Evolutionary conservation across 1,139 yeast genomes (phyloP), one percentile per base, ranked within the genome.

Genomic region (Suhomyces chickasaworum): DNA sequence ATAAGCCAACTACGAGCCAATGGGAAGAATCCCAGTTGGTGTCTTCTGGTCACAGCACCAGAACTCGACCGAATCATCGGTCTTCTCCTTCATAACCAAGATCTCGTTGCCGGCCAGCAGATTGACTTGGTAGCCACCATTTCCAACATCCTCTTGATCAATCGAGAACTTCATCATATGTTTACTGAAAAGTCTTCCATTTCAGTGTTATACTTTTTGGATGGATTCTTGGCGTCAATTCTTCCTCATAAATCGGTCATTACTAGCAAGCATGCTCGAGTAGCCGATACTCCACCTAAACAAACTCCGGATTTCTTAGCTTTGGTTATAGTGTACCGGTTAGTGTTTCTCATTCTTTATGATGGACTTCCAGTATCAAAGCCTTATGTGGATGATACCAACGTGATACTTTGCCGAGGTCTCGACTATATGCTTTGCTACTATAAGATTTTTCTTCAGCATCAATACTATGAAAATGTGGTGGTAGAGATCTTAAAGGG

Each of bases 401-500:
- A 53, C 40, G 32, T 39, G 12, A 44, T 53, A 2, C 45, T 63
- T 12, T 51, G 55, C 22, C 18, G 41, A 12, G 60, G 61, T 5
- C 52, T 63, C 36, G 51, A 55, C 25, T 36, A 45, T 18, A 53
- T 58, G 37, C 40, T 56, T 23, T 43, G 43, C 36, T 37, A 27
- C 39, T 20, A 41, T 16, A 45, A 47, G 10, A 43, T 31, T 17
- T 48, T 45, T 39, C 29, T 43, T 44, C 45, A 23, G 31, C 41
- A 38, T 33, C 34, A 21, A 51, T 45, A 38, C 48, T 49, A 38
- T 37, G 41, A 57, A 30, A 48, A 58, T 52, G 53, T 55, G n/a
- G 46, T 60, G 38, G 56, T 55, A n/a, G 70, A 65, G 43, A 48
- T 65, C n/a, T 53, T 65, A 45, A 65, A 65, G 43, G 62, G 66